A percentile compares a stretch with the other conserved stretches of the same genome.
Evolutionary conservation across 208 protist species (phyloP).

Genomic region (Trypanosoma melophagium): DNA sequence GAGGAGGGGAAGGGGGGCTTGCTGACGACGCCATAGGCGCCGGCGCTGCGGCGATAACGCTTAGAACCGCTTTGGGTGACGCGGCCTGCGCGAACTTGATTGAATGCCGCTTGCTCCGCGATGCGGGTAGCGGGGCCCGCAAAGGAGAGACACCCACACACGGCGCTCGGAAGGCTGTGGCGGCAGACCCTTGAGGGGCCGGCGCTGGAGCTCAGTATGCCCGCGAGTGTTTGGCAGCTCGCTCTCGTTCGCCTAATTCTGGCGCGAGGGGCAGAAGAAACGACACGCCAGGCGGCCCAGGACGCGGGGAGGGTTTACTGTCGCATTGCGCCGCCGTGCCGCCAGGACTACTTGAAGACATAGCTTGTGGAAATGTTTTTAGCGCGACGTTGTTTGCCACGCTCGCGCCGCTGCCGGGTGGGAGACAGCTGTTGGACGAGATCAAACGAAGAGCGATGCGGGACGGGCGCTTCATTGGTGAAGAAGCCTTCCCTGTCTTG

Average conservation of each 20-base stretch:
- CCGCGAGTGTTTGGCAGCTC: conserved; percentile 56
- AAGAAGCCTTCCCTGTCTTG: conserved; percentile 61
- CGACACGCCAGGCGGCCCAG: neutral
- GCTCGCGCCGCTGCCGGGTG: conserved; percentile 29
- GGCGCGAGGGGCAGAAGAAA: neutral
- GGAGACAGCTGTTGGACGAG: conserved; percentile 26
- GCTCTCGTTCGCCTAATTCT: conserved; percentile 45
- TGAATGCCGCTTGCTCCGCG: conserved; percentile 6
- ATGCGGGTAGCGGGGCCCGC: conserved; percentile 1
- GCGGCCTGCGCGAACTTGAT: neutral
- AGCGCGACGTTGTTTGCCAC: conserved; percentile 45
- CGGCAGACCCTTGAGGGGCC: neutral
- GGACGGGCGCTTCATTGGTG: conserved; percentile 43
- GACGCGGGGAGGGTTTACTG: neutral
- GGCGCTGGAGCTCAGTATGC: conserved; percentile 62
- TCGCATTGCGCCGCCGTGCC: neutral
- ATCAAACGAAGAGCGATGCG: conserved; percentile 43
- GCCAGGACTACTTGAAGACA: conserved; percentile 46
- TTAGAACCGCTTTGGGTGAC: conserved; percentile 1
- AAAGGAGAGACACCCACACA: neutral
- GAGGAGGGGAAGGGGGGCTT: neutral
- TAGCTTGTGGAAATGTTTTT: conserved; percentile 68
- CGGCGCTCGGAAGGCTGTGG: neutral
- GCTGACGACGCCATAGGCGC: neutral
- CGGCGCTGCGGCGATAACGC: neutral